Evolutionary conservation across 768 basidiomycete genomes (phyloP).

Genomic region (Russula virescens): DNA sequence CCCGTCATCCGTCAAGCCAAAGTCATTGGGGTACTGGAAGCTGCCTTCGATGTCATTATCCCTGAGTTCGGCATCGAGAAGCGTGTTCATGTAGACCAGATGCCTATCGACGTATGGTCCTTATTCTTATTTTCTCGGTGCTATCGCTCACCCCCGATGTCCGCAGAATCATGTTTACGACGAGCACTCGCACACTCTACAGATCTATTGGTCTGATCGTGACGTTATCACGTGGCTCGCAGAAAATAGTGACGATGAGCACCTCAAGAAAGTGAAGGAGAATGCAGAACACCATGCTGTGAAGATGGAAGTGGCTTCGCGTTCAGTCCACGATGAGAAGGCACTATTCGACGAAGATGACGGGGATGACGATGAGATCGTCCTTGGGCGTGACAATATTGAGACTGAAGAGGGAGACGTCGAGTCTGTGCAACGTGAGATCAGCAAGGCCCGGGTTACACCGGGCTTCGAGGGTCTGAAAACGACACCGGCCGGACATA

Average conservation of each 20-base stretch:
- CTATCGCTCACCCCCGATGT: background rate
- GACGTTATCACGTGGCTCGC: slow-evolving; percentile 95
- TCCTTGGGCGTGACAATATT: slow-evolving; percentile 52
- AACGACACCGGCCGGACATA: slow-evolving; percentile 71
- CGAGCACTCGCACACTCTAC: slow-evolving; percentile 85
- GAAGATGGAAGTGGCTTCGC: slow-evolving; percentile 87
- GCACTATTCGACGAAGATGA: slow-evolving; percentile 89
- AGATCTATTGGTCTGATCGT: slow-evolving; percentile 93
- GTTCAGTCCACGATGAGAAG: slow-evolving; percentile 80
- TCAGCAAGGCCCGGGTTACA: slow-evolving; percentile 69
- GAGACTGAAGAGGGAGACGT: slow-evolving; percentile 39
- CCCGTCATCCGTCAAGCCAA: slow-evolving; percentile 94
- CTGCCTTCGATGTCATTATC: slow-evolving; percentile 93
- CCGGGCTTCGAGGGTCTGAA: slow-evolving; percentile 83
- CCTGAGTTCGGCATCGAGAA: slow-evolving; percentile 99
- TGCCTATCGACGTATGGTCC: slow-evolving; percentile 86
- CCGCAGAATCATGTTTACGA: slow-evolving; percentile 89
- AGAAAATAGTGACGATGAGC: slow-evolving; percentile 93
- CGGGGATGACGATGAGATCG: slow-evolving; percentile 70
- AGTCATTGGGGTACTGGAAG: slow-evolving; percentile 94
- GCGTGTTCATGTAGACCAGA: slow-evolving; percentile 96
- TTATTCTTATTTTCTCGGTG: background rate
- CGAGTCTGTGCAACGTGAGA: slow-evolving; percentile 68
- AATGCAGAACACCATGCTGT: slow-evolving; percentile 85
- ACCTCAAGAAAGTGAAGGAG: slow-evolving; percentile 90